These are phyloP conservation scores for Ogataea minuta DNA, from an alignment of 805 yeast genomes.

Conservation along the genomic window DNA sequence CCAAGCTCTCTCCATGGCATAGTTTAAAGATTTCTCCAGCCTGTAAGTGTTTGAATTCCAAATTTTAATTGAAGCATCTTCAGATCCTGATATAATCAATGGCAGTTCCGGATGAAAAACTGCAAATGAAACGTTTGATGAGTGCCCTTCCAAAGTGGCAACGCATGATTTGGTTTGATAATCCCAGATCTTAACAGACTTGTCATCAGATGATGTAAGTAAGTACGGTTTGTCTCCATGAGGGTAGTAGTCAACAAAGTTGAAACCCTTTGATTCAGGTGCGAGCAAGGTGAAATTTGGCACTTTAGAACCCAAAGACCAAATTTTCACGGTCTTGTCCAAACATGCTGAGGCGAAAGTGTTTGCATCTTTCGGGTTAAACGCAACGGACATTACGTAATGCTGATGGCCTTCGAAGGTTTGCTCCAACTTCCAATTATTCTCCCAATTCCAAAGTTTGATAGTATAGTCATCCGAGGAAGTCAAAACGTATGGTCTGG, in stretches of 20 bases:
- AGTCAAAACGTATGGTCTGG: slow-evolving; percentile 84
- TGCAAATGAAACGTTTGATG: slow-evolving; percentile 94
- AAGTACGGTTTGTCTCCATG: slow-evolving; percentile 96
- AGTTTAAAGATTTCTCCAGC: slow-evolving; percentile 85
- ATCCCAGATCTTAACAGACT: slow-evolving; percentile 89
- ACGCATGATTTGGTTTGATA: slow-evolving; percentile 96
- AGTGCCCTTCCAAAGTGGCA: slow-evolving; percentile 91
- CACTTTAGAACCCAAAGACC: slow-evolving; percentile 85
- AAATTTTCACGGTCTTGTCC: slow-evolving; percentile 93
- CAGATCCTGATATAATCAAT: slow-evolving; percentile 91
- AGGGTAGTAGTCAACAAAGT: slow-evolving; percentile 95
- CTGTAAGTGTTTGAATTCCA: slow-evolving; percentile 96
- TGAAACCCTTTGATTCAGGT: slow-evolving; percentile 91
- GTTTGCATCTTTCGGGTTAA: slow-evolving; percentile 96
- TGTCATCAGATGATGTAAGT: slow-evolving; percentile 88
- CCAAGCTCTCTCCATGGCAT: slow-evolving; percentile 96
- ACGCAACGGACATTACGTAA: slow-evolving; percentile 89
- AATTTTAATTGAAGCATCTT: slow-evolving; percentile 88
- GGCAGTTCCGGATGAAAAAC: slow-evolving; percentile 98
- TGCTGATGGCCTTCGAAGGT: slow-evolving; percentile 94
- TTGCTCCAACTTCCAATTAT: slow-evolving; percentile 85
- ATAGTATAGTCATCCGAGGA: slow-evolving; percentile 90
- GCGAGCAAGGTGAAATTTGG: slow-evolving; percentile 93
- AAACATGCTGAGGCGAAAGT: slow-evolving; percentile 97
- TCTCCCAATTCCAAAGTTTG: slow-evolving; percentile 97